phyloP scores from a whole-genome alignment of 2,329 filamentous ascomycete genomes.

The Neurospora crassa region DNA sequence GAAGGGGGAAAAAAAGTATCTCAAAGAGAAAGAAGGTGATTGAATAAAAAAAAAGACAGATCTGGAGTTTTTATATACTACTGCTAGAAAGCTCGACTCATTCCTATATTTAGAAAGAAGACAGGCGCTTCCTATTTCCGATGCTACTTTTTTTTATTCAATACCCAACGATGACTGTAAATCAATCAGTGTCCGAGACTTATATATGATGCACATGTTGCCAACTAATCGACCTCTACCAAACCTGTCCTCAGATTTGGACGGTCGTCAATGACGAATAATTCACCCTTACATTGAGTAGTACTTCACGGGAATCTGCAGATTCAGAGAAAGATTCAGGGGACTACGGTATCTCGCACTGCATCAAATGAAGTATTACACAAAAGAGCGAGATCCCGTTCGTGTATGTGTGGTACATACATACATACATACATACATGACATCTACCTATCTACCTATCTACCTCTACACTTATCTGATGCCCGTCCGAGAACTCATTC shows the following conservation, averaged over 20 bases:
- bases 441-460: too few species aligned
- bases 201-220: background rate
- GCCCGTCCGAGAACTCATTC: too few species aligned
- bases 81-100: background rate
- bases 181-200: background rate
- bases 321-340: background rate
- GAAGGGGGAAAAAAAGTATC: background rate
- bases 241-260: background rate
- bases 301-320: background rate
- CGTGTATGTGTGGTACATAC: too few species aligned
- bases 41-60: background rate
- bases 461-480: too few species aligned
- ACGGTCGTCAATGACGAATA: background rate
- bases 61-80: slow-evolving; percentile 1
- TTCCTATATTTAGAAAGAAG: background rate
- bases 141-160: background rate
- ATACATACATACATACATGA: too few species aligned
- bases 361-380: background rate
- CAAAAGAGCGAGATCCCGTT: background rate
- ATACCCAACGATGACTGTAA: background rate
- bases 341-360: background rate
- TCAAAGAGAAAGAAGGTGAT: background rate
- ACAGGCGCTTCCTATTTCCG: background rate
- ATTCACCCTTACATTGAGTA: background rate
- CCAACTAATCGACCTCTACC: background rate